Evolutionary conservation across 1,284 basidiomycete species (phyloP).

Genomic region (Hypsizygus ulmarius): DNA sequence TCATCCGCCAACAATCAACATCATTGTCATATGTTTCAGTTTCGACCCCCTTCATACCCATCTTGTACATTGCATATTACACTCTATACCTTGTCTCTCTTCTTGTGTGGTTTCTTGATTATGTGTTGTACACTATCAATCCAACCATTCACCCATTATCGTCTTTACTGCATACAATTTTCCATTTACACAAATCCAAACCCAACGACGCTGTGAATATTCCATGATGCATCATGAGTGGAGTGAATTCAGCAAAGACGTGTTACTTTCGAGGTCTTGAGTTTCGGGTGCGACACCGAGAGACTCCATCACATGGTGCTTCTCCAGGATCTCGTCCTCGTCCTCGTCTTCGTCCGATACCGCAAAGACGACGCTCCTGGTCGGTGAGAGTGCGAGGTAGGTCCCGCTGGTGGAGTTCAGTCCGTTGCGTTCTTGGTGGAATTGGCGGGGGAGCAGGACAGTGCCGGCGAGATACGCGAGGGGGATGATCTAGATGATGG

Average conservation of each 20-base stretch:
- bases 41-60: too few species aligned
- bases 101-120: too few species aligned
- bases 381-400: slow-evolving; percentile 30
- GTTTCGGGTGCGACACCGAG: background rate
- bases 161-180: too few species aligned
- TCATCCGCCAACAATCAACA: too few species aligned
- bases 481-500: slow-evolving; percentile 37
- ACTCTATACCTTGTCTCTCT: too few species aligned
- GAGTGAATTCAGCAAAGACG: slow-evolving; percentile 10
- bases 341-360: slow-evolving; percentile 12
- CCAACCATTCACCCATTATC: too few species aligned
- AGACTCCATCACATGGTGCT: slow-evolving; percentile 3
- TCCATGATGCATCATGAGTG: too few species aligned
- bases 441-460: slow-evolving; percentile 45
- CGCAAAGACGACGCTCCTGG: slow-evolving; percentile 9
- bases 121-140: too few species aligned
- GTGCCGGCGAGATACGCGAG: slow-evolving; percentile 45
- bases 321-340: slow-evolving; percentile 11
- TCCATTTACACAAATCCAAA: too few species aligned
- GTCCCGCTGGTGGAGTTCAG: slow-evolving; percentile 17
- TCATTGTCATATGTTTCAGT: too few species aligned
- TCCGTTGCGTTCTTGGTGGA: slow-evolving; percentile 42
- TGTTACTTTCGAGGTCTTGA: slow-evolving; percentile 10
- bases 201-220: too few species aligned
- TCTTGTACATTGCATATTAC: too few species aligned